Evolutionary conservation across 1,284 basidiomycete species (phyloP).

Genomic region (Melampsora americana): DNA sequence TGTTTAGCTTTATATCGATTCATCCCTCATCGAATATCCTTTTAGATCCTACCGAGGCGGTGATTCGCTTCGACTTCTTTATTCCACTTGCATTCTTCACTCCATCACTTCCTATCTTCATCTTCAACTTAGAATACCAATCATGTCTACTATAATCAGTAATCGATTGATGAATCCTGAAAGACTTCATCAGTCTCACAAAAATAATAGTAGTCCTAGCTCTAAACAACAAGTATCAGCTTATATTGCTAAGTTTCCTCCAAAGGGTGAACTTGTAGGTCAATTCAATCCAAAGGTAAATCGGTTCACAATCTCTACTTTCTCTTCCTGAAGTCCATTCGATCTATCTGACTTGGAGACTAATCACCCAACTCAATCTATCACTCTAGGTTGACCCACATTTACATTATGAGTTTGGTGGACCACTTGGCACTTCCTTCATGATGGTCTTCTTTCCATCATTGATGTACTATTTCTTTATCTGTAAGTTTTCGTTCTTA

Average conservation of each 20-base stretch:
- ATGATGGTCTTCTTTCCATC: constrained; percentile 94
- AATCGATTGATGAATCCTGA: constrained; percentile 8
- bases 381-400: constrained; percentile 19
- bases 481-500: constrained; percentile 69
- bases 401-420: constrained; percentile 69
- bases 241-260: background rate
- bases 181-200: background rate
- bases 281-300: constrained; percentile 24
- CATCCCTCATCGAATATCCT: no score
- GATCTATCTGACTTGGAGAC: background rate
- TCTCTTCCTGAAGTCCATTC: background rate
- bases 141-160: background rate
- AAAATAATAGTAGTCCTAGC: background rate
- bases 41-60: no score
- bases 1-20: no score
- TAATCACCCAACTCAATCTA: background rate
- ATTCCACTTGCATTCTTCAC: no score
- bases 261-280: background rate
- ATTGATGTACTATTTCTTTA: constrained; percentile 97
- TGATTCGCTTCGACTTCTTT: no score
- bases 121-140: background rate
- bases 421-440: constrained; percentile 79
- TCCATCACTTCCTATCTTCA: background rate
- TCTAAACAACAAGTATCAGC: background rate
- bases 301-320: background rate